Conservation (phyloP, 2,329 filamentous ascomycete genomes). For the Clonostachys rosea region DNA sequence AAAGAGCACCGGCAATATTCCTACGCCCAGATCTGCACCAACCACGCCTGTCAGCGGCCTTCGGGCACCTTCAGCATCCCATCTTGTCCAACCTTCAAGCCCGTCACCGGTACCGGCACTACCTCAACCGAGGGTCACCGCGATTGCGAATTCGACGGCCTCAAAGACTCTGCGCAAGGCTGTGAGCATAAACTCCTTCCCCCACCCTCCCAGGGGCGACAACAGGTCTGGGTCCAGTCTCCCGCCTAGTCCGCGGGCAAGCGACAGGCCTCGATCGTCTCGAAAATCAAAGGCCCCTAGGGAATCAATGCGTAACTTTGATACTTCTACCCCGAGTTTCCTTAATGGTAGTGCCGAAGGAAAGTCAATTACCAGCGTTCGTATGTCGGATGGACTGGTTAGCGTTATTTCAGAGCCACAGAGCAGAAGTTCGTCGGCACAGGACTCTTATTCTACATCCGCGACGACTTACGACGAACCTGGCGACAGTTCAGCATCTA, state of each 20-base stretch:
- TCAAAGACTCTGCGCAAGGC: conserved; percentile 73
- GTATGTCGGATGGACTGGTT: conserved; percentile 70
- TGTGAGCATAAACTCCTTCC: conserved; percentile 91
- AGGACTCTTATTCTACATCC: conserved; percentile 88
- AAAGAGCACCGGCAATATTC: conserved; percentile 53
- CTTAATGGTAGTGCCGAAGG: conserved; percentile 76
- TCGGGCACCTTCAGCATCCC: conserved; percentile 54
- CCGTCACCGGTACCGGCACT: conserved; percentile 48
- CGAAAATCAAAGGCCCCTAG: conserved; percentile 54
- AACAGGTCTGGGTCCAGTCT: conserved; percentile 50
- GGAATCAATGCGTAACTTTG: conserved; percentile 45
- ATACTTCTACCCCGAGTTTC: conserved; percentile 61
- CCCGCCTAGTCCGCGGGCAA: conserved; percentile 56
- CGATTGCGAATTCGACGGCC: conserved; percentile 41
- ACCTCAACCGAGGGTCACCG: conserved; percentile 49
- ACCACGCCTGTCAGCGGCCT: conserved; percentile 52
- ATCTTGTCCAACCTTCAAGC: conserved; percentile 40
- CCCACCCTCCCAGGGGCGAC: conserved; percentile 74
- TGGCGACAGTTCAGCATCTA: conserved; percentile 45
- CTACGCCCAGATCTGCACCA: conserved; percentile 34
- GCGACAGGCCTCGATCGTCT: conserved; percentile 38
- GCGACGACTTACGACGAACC: conserved; percentile 84
- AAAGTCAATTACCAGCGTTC: conserved; percentile 62
- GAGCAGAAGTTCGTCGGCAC: conserved; percentile 86
- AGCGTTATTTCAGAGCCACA: conserved; percentile 79